Evolutionary conservation across 1,284 basidiomycete genomes (phyloP).

Genomic region (Papiliotrema flavescens): DNA sequence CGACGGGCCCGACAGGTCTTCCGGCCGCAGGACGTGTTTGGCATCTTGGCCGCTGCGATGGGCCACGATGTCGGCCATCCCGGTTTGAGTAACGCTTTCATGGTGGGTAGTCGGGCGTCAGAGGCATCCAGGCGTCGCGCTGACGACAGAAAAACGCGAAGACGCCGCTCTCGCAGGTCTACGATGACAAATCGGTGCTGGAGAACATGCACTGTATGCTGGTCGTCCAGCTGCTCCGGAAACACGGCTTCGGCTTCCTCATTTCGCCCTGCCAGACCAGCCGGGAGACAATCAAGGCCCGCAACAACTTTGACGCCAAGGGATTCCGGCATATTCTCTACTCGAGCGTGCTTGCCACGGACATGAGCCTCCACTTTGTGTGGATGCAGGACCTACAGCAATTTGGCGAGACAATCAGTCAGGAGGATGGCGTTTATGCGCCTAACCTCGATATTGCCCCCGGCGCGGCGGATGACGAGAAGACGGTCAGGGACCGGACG

Average conservation of each 20-base stretch:
- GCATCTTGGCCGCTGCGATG: conserved; percentile 80
- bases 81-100: conserved; percentile 83
- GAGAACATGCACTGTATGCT: conserved; percentile 91
- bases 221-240: conserved; percentile 73
- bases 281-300: conserved; percentile 18
- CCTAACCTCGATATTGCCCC: not conserved
- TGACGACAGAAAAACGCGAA: conserved; percentile 76
- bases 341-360: conserved; percentile 80
- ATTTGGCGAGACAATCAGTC: conserved; percentile 36
- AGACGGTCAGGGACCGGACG: conserved; percentile 55
- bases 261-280: conserved; percentile 25
- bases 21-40: conserved; percentile 69
- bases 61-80: conserved; percentile 96
- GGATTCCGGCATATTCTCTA: conserved; percentile 69
- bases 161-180: conserved; percentile 79
- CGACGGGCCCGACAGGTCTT: conserved; percentile 51
- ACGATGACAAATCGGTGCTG: conserved; percentile 80
- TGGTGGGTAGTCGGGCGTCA: conserved; percentile 63
- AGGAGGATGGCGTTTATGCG: conserved; percentile 2
- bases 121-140: too few relatives aligned
- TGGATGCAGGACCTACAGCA: conserved; percentile 70
- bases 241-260: conserved; percentile 63
- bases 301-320: conserved; percentile 45
- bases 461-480: conserved; percentile 3
- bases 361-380: conserved; percentile 82